Conservation (phyloP, 2,329 filamentous ascomycete species). For the Aspergillus aculeatinus region DNA sequence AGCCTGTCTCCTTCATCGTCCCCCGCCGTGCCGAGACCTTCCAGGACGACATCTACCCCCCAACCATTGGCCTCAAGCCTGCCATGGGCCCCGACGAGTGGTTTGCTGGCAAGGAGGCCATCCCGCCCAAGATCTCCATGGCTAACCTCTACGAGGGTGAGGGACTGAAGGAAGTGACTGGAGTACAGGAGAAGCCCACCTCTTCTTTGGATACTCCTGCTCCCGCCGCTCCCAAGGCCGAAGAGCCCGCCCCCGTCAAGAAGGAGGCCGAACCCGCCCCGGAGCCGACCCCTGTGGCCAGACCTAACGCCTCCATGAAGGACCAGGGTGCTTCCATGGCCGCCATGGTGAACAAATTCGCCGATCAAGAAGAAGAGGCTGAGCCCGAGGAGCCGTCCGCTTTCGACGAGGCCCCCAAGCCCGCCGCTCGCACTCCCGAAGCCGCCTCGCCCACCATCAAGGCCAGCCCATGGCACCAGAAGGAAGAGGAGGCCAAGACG, state of each 20-base stretch:
- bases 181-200: conserved; percentile 43
- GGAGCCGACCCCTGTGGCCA: conserved; percentile 37
- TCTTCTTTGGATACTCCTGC: conserved; percentile 42
- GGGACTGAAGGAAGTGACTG: conserved; percentile 70
- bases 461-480: conserved; percentile 30
- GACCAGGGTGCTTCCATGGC: conserved; percentile 88
- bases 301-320: conserved; percentile 67
- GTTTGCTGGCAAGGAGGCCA: conserved; percentile 77
- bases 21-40: conserved; percentile 90
- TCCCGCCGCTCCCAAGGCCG: conserved; percentile 52
- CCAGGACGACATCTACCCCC: conserved; percentile 96
- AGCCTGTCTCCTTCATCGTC: conserved; percentile 96
- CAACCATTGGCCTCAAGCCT: conserved; percentile 74
- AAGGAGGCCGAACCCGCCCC: conserved; percentile 28
- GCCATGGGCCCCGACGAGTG: conserved; percentile 79
- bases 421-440: conserved; percentile 44
- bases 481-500: conserved; percentile 27
- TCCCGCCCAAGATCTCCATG: conserved; percentile 90
- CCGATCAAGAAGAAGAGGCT: conserved; percentile 67
- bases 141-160: conserved; percentile 87
- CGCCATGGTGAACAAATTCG: conserved; percentile 80
- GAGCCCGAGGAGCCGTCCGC: conserved; percentile 66
- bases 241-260: conserved; percentile 35
- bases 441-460: conserved; percentile 29
- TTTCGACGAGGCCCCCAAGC: conserved; percentile 83